Base-by-base conservation (phyloP, 305 asterid species). In the Fraxinus greggii region DNA sequence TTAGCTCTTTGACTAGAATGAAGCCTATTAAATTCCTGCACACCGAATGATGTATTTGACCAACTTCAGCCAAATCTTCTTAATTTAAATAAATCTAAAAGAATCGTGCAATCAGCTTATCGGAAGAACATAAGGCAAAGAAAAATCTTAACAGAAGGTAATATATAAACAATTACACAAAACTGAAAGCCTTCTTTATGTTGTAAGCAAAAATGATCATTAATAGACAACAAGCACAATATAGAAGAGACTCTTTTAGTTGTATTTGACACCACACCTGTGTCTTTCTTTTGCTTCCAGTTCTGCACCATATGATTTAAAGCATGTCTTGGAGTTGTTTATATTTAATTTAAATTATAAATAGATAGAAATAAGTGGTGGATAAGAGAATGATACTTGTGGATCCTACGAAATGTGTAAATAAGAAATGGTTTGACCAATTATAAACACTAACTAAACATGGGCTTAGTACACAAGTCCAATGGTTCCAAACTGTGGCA, bases 1-100 rank as follows among this genome's bases (percentile, higher is more conserved):
- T 93, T 95, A 82, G 97, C 98, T 87, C 96, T 91, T 86, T 90
- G 86, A 83, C 97, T 95, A 78, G 97, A 93, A 86, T 92, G 94
- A 79, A 95, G 95, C 81, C 98, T 91, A 79, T 91, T 91, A 86
- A 92, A 95, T 86, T 95, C 99, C 99, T 95, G 81, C 35, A 86
- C 48, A 75, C 76, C 81, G 76, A 76, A 78, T 78, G 81, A 78
- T 79, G 48, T 12, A 76, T 76, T 24, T 83, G 72, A 70, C 85
- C 79, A 80, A 83, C 80, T 84, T 72, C 32, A 76, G 63, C 35
- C 77, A 76, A 72, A 67, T 75, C 73, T 82, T 80, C 76, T 74
- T 72, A 48, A 48, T 23, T 72, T 51, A 48, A 65, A 42, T 76
- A 81, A 72, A 81, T 80, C 80, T 78, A 65, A 51, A 82, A 13